phyloP scores from a whole-genome alignment of 495 filamentous ascomycete species.

The Oidiodendron maius region DNA sequence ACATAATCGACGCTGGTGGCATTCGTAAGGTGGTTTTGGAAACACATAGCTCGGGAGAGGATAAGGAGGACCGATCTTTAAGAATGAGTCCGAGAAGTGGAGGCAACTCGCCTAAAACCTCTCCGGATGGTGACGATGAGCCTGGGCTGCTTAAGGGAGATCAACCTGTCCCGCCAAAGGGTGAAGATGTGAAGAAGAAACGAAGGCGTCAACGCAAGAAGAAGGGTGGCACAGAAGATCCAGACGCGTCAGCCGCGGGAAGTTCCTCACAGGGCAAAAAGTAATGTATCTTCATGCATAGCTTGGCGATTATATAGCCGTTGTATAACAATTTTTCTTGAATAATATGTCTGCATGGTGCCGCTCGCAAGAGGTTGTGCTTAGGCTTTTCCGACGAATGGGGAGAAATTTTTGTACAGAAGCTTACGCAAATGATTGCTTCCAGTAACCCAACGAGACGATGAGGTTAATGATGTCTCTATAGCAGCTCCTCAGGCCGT shows the following conservation, averaged over 20 bases:
- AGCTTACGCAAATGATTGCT: too few species aligned
- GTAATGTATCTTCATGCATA: not conserved
- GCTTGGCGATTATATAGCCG: not conserved
- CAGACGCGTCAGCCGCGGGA: constrained; percentile 5
- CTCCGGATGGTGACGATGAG: not conserved
- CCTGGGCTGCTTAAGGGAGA: constrained; percentile 1
- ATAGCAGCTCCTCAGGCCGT: too few species aligned
- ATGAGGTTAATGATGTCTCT: too few species aligned
- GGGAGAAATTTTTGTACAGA: too few species aligned
- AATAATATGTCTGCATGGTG: too few species aligned
- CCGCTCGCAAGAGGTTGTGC: too few species aligned
- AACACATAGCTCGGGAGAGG: constrained; percentile 11
- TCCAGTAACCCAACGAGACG: too few species aligned
- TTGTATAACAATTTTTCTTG: not conserved
- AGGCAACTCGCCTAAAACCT: not conserved
- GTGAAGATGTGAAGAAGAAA: constrained; percentile 21
- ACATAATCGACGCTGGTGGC: constrained; percentile 73
- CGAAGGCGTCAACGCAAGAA: constrained; percentile 16
- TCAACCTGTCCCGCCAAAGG: not conserved
- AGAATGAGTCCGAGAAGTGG: not conserved
- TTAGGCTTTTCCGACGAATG: too few species aligned
- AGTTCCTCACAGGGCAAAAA: constrained; percentile 1
- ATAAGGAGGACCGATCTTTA: not conserved
- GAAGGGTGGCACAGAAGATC: constrained; percentile 15
- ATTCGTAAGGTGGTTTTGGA: constrained; percentile 75